Percentiles rank a stretch among this genome's conserved stretches.
Evolutionary conservation across 768 basidiomycete genomes (phyloP).

Genomic region (Pleurotus tuber-regium): DNA sequence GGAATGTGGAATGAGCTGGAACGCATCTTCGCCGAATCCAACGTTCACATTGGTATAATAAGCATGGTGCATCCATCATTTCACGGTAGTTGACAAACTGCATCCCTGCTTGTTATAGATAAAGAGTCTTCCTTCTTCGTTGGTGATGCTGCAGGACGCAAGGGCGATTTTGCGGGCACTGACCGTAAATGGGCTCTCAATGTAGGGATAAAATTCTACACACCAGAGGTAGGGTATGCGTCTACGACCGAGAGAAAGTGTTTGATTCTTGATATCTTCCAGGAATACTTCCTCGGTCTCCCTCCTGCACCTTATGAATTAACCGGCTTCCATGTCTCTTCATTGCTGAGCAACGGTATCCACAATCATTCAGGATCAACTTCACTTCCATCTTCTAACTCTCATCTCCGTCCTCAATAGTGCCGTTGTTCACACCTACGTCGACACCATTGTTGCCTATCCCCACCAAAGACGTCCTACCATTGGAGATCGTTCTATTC

Average conservation of each 20-base stretch:
- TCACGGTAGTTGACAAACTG: no score
- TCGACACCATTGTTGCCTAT: conserved; percentile 44
- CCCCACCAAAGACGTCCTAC: conserved; percentile 4
- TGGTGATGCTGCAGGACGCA: conserved; percentile 87
- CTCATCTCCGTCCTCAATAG: conserved; percentile 28
- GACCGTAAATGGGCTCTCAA: conserved; percentile 89
- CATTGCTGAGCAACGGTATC: conserved; percentile 18
- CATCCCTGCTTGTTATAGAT: no score
- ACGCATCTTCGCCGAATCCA: conserved; percentile 53
- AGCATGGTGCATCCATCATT: no score
- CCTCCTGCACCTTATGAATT: conserved; percentile 43
- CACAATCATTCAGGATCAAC: conserved; percentile 10
- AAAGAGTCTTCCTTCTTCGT: conserved; percentile 69
- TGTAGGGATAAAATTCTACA: conserved; percentile 67
- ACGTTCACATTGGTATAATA: conserved; percentile 60
- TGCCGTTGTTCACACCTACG: conserved; percentile 48
- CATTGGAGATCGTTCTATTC: conserved; percentile 47
- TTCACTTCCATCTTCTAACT: neutral
- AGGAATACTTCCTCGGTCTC: conserved; percentile 80
- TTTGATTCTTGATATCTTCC: neutral
- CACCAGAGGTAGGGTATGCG: conserved; percentile 68
- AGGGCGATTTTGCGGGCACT: conserved; percentile 72
- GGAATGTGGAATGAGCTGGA: conserved; percentile 84
- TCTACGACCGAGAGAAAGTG: neutral
- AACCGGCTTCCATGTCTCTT: conserved; percentile 66